Conservation (phyloP, 352 stramenopile species). For the Phytophthora capsici region DNA sequence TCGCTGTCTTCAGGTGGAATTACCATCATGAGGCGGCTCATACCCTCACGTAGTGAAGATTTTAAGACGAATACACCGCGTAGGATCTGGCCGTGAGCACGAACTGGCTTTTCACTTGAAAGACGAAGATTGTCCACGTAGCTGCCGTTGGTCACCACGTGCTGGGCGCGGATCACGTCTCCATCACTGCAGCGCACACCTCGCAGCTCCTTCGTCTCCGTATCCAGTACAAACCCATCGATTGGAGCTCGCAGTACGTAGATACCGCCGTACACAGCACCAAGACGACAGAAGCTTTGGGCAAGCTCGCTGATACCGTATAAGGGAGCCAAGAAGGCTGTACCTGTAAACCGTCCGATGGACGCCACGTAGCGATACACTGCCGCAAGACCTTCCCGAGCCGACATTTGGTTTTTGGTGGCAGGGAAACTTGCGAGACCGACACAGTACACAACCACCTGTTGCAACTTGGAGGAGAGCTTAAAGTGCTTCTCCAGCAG, state of each 20-base stretch:
- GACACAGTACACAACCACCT: constrained; percentile 89
- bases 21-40: constrained; percentile 68
- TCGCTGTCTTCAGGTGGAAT: constrained; percentile 64
- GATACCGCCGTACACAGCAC: constrained; percentile 86
- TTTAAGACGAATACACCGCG: constrained; percentile 67
- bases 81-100: constrained; percentile 47
- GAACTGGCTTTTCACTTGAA: constrained; percentile 1
- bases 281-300: constrained; percentile 89
- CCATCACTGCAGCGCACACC: constrained; percentile 54
- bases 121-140: constrained; percentile 45
- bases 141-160: constrained; percentile 70
- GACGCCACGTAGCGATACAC: constrained; percentile 75
- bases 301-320: constrained; percentile 89
- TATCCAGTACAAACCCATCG: constrained; percentile 60
- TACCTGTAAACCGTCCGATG: constrained; percentile 87
- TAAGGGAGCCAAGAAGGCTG: constrained; percentile 82
- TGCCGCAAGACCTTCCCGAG: constrained; percentile 50
- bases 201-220: constrained; percentile 33
- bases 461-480: constrained; percentile 76
- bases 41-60: constrained; percentile 41
- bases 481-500: constrained; percentile 78
- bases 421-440: constrained; percentile 70
- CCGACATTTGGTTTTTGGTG: constrained; percentile 57
- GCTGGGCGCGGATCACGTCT: constrained; percentile 46
- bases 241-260: constrained; percentile 83